These are phyloP conservation scores for Beta macrorhiza DNA, from an alignment of 179 eudicot species.

Conservation along the genomic window DNA sequence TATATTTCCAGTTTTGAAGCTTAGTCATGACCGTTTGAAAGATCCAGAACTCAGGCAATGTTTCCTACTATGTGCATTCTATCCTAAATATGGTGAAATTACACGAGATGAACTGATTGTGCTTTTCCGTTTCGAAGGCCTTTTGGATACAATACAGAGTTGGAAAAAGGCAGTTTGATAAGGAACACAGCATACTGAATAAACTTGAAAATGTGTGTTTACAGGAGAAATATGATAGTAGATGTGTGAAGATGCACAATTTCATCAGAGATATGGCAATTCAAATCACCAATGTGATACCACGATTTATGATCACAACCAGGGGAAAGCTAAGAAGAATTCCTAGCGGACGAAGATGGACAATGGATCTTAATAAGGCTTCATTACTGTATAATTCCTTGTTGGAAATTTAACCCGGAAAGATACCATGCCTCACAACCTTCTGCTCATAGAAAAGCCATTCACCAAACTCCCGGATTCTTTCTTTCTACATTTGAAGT, in stretches of 20 bases:
- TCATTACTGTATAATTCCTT: slow-evolving; percentile 26
- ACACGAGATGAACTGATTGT: slow-evolving; percentile 28
- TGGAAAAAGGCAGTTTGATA: slow-evolving; percentile 26
- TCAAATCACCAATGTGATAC: slow-evolving; percentile 19
- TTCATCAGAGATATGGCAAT: slow-evolving; percentile 32
- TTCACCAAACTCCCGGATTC: slow-evolving; percentile 31
- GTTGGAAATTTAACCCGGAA: slow-evolving; percentile 30
- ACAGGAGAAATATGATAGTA: slow-evolving; percentile 14
- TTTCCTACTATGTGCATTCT: slow-evolving; percentile 21
- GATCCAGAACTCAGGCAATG: slow-evolving; percentile 21
- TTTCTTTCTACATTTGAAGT: slow-evolving; percentile 24
- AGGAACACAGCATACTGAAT: slow-evolving; percentile 31
- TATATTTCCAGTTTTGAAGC: slow-evolving; percentile 29
- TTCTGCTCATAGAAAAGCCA: slow-evolving; percentile 26
- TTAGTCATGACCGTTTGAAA: slow-evolving; percentile 34
- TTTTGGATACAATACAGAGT: slow-evolving; percentile 20
- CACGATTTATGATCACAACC: slow-evolving; percentile 27
- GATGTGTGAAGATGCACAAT: slow-evolving; percentile 25
- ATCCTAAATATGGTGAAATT: slow-evolving; percentile 26
- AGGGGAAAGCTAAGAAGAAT: slow-evolving; percentile 28
- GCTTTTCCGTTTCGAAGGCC: slow-evolving; percentile 28
- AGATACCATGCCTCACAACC: slow-evolving; percentile 28
- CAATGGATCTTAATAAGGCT: slow-evolving; percentile 22
- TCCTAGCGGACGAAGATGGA: slow-evolving; percentile 28
- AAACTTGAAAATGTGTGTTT: slow-evolving; percentile 29